Percentiles rank a stretch among this genome's conserved stretches.
Conservation (phyloP, 75 land plant species). For the Sequoia sempervirens region DNA sequence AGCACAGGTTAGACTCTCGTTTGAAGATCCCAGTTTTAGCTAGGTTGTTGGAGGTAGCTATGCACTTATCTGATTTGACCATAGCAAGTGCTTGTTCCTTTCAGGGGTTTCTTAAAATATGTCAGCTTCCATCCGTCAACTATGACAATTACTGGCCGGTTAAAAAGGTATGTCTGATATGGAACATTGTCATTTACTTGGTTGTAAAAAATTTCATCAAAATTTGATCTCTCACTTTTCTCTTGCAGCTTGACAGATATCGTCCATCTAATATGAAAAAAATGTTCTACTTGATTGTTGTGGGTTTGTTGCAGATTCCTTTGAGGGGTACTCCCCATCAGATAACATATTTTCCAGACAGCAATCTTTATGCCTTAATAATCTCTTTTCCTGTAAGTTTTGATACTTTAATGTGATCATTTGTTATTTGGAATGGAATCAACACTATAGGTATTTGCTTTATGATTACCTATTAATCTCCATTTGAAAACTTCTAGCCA, state of each 20-base stretch:
- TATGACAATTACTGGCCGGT: slow-evolving; percentile 98
- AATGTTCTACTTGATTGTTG: background rate
- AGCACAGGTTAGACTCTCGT: slow-evolving; percentile 50
- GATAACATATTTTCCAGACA: slow-evolving; percentile 85
- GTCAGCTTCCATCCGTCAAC: slow-evolving; percentile 74
- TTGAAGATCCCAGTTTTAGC: background rate
- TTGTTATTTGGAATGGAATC: background rate
- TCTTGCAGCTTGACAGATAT: slow-evolving; percentile 4
- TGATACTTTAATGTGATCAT: background rate
- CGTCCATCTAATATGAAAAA: background rate
- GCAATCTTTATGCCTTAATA: slow-evolving; percentile 87
- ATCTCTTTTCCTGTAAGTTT: slow-evolving; percentile 83
- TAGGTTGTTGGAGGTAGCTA: background rate
- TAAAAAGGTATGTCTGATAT: slow-evolving; percentile 54
- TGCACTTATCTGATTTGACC: background rate
- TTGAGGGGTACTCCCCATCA: slow-evolving; percentile 95
- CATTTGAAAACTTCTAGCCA: background rate
- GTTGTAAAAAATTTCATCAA: slow-evolving; percentile 1
- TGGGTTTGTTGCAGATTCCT: slow-evolving; percentile 64
- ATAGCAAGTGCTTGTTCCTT: background rate
- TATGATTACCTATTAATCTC: background rate
- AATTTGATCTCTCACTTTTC: background rate
- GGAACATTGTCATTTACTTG: background rate
- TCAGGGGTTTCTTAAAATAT: slow-evolving; percentile 87
- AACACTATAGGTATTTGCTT: background rate